Evolutionary conservation across 2,329 filamentous ascomycete genomes (phyloP).

Genomic region (Stenocarpella maydis): DNA sequence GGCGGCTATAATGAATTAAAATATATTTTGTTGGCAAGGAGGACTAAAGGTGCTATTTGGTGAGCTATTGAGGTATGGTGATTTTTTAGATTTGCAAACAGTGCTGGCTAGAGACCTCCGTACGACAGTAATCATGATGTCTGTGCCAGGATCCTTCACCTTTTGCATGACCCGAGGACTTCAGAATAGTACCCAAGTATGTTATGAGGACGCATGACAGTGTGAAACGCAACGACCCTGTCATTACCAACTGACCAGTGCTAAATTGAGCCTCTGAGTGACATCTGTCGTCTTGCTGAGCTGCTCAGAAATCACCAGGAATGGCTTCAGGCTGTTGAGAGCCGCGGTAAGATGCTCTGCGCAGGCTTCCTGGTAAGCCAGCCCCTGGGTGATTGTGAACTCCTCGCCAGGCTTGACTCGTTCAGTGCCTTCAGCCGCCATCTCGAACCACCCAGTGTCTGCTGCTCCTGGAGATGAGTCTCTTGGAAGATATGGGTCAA

Average conservation of each 20-base stretch:
- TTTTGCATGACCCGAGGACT: slow-evolving; percentile 33
- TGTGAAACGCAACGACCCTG: slow-evolving; percentile 30
- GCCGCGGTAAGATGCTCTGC: slow-evolving; percentile 34
- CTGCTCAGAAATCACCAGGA: slow-evolving; percentile 37
- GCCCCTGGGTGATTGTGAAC: slow-evolving; percentile 34
- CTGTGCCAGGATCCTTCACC: slow-evolving; percentile 30
- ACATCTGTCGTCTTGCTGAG: slow-evolving; percentile 37
- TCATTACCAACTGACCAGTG: slow-evolving; percentile 22
- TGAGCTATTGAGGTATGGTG: no score
- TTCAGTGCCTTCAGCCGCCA: slow-evolving; percentile 32
- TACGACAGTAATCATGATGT: slow-evolving; percentile 36
- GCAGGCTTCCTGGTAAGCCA: slow-evolving; percentile 36
- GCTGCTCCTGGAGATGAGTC: background rate
- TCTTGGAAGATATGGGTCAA: background rate
- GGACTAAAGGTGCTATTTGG: no score
- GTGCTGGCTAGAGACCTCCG: slow-evolving; percentile 39
- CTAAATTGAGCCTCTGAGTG: slow-evolving; percentile 32
- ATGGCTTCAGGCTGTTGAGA: slow-evolving; percentile 33
- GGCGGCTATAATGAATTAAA: no score
- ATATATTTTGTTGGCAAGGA: no score
- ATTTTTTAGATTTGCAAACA: no score
- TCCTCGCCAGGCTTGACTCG: slow-evolving; percentile 31
- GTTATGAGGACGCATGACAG: slow-evolving; percentile 38
- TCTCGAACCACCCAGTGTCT: background rate
- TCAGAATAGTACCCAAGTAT: slow-evolving; percentile 37